Evolutionary conservation across 1,284 basidiomycete genomes (phyloP).

Genomic region (Papiliotrema flavescens): DNA sequence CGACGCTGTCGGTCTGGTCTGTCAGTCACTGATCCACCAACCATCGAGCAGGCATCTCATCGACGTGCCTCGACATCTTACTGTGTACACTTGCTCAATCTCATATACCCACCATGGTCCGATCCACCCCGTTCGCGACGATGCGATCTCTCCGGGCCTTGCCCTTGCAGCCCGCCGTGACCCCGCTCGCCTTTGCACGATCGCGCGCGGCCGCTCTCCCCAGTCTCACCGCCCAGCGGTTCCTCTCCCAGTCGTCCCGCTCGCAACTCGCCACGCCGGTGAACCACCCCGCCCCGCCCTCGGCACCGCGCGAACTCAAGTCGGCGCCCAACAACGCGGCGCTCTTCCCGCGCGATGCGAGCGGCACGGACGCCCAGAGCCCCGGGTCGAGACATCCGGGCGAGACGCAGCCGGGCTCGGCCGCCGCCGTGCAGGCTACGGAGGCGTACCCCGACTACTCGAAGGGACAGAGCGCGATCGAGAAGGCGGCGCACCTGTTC

Average conservation of each 20-base stretch:
- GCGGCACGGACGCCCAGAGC: not conserved
- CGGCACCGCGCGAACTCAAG: not conserved
- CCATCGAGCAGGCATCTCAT: slow-evolving; percentile 1
- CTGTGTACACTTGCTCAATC: not conserved
- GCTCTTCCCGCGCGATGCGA: too few species aligned
- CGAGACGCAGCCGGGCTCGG: not conserved
- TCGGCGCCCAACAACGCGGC: not conserved
- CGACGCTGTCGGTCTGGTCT: not conserved
- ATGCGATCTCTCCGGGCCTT: not conserved
- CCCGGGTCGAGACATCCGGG: not conserved
- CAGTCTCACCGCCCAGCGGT: not conserved
- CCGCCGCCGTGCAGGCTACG: not conserved
- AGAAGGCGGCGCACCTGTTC: slow-evolving; percentile 95
- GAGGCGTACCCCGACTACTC: slow-evolving; percentile 41
- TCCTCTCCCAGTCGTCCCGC: not conserved
- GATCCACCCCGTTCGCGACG: not conserved
- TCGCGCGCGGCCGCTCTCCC: not conserved
- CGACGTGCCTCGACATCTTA: not conserved
- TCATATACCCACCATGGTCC: not conserved
- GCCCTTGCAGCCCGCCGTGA: not conserved
- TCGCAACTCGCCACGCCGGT: not conserved
- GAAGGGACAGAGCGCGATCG: slow-evolving; percentile 77
- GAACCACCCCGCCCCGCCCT: not conserved
- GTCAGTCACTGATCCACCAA: not conserved
- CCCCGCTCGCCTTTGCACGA: not conserved